Evolutionary conservation across 148 eudicot species (phyloP), one percentile per base, ranked within the genome.

Genomic region (Rhododendron kiyosumense): DNA sequence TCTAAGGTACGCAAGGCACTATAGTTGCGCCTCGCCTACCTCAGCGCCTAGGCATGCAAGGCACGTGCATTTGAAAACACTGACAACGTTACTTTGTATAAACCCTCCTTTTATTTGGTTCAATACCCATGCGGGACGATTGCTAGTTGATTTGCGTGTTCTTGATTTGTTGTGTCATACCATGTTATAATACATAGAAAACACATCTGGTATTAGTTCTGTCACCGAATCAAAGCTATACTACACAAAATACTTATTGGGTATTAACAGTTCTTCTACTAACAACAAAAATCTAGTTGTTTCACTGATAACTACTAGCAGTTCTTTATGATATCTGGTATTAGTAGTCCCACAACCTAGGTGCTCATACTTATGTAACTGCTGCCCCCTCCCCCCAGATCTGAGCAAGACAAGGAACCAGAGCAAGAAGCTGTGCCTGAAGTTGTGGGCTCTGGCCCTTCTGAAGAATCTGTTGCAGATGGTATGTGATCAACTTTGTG

Each of bases 381-480:
- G 83, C 75, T 57, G 46, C 38, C 67, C 82, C 30, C 71, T 85
- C 22, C 32, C 82, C 22, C 51, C 91, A 97, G 99, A 91, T 97
- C 98, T 36, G 99, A 97, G 90, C 99, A 97, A 91, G 98, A 97
- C 89, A 97, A 94, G 92, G 99, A 96, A 87, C 98, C 98, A 59
- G 99, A 97, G 87, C 94, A 89, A 26, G 99, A 94, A 89, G 93
- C 89, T 87, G 93, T 90, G 67, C 81, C 98, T 84, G 98, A 92
- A 88, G 92, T 90, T 84, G 91, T 87, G 38, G 91, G 89, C 75
- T 83, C 93, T 85, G 96, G 93, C n/a, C 95, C 94, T 84, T 76
- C 91, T 83, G 98, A 93, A 89, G 98, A 97, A 78, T 79, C 94
- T 88, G 88, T 89, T 83, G 90, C 94, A 81, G 98, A 97, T 81